phyloP scores from a whole-genome alignment of 2,329 filamentous ascomycete species.

The Colletotrichum sp. region DNA sequence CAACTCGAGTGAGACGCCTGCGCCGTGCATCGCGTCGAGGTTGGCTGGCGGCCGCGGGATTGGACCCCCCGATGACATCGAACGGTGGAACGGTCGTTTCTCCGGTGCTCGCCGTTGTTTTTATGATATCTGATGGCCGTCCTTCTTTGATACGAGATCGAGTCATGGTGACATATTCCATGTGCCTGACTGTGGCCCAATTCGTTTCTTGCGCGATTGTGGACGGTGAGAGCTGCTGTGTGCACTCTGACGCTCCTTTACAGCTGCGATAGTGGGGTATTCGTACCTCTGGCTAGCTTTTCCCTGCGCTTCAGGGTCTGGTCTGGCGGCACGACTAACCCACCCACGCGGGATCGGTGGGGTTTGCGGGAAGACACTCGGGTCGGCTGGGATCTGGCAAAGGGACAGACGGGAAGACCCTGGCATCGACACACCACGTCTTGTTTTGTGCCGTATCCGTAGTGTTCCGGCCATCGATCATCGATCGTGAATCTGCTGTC shows the following conservation, averaged over 20 bases:
- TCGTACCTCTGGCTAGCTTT: background rate
- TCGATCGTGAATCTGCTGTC: background rate
- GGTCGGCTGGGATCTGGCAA: background rate
- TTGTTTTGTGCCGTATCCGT: background rate
- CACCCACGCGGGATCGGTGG: conserved; percentile 16
- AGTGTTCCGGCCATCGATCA: background rate
- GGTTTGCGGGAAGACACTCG: conserved; percentile 12
- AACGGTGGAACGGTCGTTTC: background rate
- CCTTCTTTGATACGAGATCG: background rate
- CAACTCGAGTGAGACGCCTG: background rate
- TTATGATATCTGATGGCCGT: background rate
- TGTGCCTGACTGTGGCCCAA: conserved; percentile 17
- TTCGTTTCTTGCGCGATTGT: background rate
- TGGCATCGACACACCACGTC: background rate
- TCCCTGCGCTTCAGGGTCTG: conserved; percentile 8
- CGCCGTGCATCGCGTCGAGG: background rate
- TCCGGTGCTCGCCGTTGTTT: background rate
- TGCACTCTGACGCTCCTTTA: background rate
- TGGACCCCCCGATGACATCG: background rate
- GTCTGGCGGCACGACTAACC: conserved; percentile 1
- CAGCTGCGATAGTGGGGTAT: background rate
- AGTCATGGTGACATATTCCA: background rate
- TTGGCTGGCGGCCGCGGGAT: background rate
- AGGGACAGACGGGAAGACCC: conserved; percentile 4
- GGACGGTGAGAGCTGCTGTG: background rate